A percentile compares a stretch with the other conserved stretches of the same genome.
phyloP scores from a whole-genome alignment of 345 rosid species.

The Gossypium herbaceum region DNA sequence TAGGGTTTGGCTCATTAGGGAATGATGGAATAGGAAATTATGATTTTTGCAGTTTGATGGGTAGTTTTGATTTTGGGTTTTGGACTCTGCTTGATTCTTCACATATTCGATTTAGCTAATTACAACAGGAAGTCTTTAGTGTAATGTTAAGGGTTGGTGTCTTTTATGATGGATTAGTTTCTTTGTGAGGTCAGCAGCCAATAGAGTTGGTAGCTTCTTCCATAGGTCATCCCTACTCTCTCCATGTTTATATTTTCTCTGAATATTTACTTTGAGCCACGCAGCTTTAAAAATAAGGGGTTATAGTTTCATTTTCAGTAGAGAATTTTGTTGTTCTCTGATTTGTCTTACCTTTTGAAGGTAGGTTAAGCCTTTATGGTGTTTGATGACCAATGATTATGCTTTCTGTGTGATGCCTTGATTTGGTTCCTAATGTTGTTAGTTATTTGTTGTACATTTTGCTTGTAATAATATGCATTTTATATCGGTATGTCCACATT shows the following conservation, averaged over 20 bases:
- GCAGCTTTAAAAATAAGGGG: slow-evolving; percentile 4
- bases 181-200: slow-evolving; percentile 27
- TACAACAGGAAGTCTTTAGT: neutral
- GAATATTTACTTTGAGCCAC: neutral
- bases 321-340: neutral
- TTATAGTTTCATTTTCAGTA: neutral
- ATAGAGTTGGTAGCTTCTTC: slow-evolving; percentile 35
- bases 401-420: no score
- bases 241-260: slow-evolving; percentile 1
- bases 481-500: neutral
- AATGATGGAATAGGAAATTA: neutral
- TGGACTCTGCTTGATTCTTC: slow-evolving; percentile 9
- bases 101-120: neutral
- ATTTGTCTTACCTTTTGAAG: neutral
- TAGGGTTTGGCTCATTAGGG: slow-evolving; percentile 2
- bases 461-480: neutral
- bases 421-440: slow-evolving; percentile 5
- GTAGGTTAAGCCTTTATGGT: slow-evolving; percentile 9
- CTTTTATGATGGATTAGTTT: slow-evolving; percentile 30
- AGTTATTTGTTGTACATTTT: neutral
- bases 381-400: neutral
- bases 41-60: slow-evolving; percentile 11
- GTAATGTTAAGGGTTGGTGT: slow-evolving; percentile 28
- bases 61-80: slow-evolving; percentile 17
- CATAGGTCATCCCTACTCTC: slow-evolving; percentile 11